These are phyloP conservation scores for Pleochaeta shiraiana DNA, from an alignment of 2,329 filamentous ascomycete species.

Conservation along the genomic window DNA sequence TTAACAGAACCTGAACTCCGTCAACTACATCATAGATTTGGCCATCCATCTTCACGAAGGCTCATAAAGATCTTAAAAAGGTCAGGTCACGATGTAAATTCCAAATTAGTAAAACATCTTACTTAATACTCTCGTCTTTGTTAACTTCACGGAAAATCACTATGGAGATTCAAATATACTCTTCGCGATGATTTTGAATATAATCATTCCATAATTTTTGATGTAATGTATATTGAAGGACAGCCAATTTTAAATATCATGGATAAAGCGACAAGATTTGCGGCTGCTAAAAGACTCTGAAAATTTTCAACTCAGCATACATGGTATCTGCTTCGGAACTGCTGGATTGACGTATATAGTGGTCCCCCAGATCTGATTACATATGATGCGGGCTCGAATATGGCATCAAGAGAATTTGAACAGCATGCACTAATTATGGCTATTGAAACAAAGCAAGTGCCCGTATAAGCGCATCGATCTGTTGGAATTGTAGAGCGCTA, in stretches of 20 bases:
- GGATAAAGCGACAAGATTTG: neutral
- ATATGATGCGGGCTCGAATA: slow-evolving; percentile 4
- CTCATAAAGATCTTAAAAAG: neutral
- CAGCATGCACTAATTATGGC: neutral
- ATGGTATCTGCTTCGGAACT: slow-evolving; percentile 3
- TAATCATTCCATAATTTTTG: neutral
- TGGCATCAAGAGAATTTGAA: slow-evolving; percentile 5
- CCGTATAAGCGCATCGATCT: neutral
- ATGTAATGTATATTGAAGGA: neutral
- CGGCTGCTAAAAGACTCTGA: slow-evolving; percentile 2
- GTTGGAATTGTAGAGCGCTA: slow-evolving; percentile 5
- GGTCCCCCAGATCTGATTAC: slow-evolving; percentile 4
- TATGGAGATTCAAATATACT: neutral
- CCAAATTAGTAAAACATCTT: neutral
- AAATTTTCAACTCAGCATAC: neutral
- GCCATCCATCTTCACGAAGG: neutral
- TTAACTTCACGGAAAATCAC: slow-evolving; percentile 5
- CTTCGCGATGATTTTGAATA: neutral
- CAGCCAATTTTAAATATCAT: neutral
- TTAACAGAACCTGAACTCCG: neutral
- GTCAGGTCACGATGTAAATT: neutral
- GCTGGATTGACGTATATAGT: slow-evolving; percentile 6
- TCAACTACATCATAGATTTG: neutral
- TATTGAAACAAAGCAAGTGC: neutral
- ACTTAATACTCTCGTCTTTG: neutral